phyloP scores from a whole-genome alignment of 2,329 filamentous ascomycete species.

The Penicillium sp. region DNA sequence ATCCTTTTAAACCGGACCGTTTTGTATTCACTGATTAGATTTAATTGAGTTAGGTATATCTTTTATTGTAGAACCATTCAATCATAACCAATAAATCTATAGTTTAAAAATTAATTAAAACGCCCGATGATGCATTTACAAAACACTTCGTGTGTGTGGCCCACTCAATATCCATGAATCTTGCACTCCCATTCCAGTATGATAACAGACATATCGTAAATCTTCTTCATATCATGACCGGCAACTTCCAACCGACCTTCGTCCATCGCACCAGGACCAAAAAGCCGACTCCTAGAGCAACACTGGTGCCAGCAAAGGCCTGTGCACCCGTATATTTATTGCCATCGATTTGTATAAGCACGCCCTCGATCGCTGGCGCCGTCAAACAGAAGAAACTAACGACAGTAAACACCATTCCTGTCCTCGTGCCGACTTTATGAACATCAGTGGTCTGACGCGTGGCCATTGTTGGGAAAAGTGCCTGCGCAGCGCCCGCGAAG shows the following conservation, averaged over 20 bases:
- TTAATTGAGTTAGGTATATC: too few species aligned
- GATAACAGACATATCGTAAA: too few species aligned
- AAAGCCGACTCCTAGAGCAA: constrained; percentile 1
- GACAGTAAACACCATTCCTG: constrained; percentile 54
- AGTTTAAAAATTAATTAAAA: too few species aligned
- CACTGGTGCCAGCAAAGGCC: constrained; percentile 5
- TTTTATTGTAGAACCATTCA: too few species aligned
- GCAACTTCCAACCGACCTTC: constrained; percentile 7
- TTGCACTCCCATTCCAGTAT: too few species aligned
- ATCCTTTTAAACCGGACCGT: too few species aligned
- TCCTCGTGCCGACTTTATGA: constrained; percentile 51
- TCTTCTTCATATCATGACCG: background rate
- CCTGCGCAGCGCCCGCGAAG: constrained; percentile 7
- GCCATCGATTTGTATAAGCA: constrained; percentile 35
- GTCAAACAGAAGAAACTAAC: constrained; percentile 52
- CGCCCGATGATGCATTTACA: too few species aligned
- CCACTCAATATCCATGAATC: too few species aligned
- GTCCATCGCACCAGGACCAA: constrained; percentile 5
- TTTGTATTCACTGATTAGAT: too few species aligned
- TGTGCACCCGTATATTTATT: constrained; percentile 9
- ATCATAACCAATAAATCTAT: too few species aligned
- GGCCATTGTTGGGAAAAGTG: constrained; percentile 60
- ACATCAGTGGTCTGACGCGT: constrained; percentile 52
- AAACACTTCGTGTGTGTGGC: too few species aligned
- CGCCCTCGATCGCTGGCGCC: constrained; percentile 54